Evolutionary conservation across 2,329 filamentous ascomycete genomes (phyloP), one percentile per base, ranked within the genome.

Genomic region (Phymatotrichopsis omnivora): DNA sequence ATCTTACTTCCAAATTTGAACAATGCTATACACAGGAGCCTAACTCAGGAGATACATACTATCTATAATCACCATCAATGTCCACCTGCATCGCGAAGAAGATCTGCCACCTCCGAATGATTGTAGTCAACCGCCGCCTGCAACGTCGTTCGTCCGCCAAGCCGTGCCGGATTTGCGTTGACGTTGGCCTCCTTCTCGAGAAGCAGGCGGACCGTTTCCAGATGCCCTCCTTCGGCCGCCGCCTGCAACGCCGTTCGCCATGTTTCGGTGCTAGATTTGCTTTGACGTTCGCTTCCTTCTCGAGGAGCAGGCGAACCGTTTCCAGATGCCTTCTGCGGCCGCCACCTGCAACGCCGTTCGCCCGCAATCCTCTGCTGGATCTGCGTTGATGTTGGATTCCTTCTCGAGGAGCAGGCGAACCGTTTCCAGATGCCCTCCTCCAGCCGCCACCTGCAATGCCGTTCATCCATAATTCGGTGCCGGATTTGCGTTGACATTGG

Each of bases 311-410:
- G 2, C 12, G 7, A 7, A 38, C 17, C 32, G 3, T 43, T 10
- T 5, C 24, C 40, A 20, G 14, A 20, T 5, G 32, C 40, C 11
- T n/a, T 19, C 11, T 34, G 14, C 23, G 36, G 31, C 3, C 34
- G 23, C 23, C 20, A 33, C 40, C 16, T 43, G 40, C 17, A 43
- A 20, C 14, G 40, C 31, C n/a, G 40, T 43, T 36, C 40, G 39
- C n/a, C 39, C 39, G n/a, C 23, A 10, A 8, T 20, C 23, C 7
- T 20, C n/a, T 14, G 38, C 38, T 17, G 38, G 38, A 20, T n/a
- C 12, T 11, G 38, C 28, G 19, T 32, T 41, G 5, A 17, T 7
- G n/a, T 42, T n/a, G 5, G 7, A 11, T 1, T 29, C 37, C 24
- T 20, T 19, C n/a, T 30, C 25, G 8, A 40, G 8, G 3, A 40